These are phyloP conservation scores for Hansenula anomala DNA, from an alignment of 1,139 yeast species.

Conservation along the genomic window DNA sequence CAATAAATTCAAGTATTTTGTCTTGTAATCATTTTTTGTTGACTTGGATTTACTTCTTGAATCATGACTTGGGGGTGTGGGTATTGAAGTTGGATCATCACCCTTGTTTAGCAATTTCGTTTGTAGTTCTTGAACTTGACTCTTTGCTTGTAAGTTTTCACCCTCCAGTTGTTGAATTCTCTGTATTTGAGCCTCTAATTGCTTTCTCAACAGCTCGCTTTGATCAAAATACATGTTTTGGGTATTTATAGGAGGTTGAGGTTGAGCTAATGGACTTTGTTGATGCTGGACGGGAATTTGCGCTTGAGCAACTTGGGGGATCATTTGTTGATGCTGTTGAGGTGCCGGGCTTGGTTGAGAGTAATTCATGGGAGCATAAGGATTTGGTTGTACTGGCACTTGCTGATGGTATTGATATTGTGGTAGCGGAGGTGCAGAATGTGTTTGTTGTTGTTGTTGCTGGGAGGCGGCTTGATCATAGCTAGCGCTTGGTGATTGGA, in stretches of 20 bases:
- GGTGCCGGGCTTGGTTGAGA: neutral
- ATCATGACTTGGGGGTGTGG: neutral
- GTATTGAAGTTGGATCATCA: slow-evolving; percentile 2
- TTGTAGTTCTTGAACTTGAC: slow-evolving; percentile 8
- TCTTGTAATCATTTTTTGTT: slow-evolving; percentile 4
- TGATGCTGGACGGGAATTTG: neutral
- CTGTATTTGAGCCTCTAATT: slow-evolving; percentile 9
- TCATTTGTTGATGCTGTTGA: neutral
- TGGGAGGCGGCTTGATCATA: too few species aligned
- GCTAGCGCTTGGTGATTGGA: too few species aligned
- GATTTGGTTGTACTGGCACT: neutral
- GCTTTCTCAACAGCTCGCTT: slow-evolving; percentile 7
- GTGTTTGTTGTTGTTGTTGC: neutral
- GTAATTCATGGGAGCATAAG: neutral
- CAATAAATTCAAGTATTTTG: slow-evolving; percentile 12
- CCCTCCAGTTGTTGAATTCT: slow-evolving; percentile 13
- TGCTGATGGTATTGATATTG: neutral
- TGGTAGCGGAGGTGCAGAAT: neutral
- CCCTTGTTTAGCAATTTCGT: slow-evolving; percentile 2
- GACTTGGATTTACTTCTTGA: neutral
- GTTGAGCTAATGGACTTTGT: neutral
- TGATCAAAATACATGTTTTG: slow-evolving; percentile 3
- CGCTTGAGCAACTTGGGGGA: too few species aligned
- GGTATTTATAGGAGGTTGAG: too few species aligned
- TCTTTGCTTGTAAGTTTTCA: slow-evolving; percentile 10